Evolutionary conservation across 148 eudicot species (phyloP).

Genomic region (Amaranthus palmeri): DNA sequence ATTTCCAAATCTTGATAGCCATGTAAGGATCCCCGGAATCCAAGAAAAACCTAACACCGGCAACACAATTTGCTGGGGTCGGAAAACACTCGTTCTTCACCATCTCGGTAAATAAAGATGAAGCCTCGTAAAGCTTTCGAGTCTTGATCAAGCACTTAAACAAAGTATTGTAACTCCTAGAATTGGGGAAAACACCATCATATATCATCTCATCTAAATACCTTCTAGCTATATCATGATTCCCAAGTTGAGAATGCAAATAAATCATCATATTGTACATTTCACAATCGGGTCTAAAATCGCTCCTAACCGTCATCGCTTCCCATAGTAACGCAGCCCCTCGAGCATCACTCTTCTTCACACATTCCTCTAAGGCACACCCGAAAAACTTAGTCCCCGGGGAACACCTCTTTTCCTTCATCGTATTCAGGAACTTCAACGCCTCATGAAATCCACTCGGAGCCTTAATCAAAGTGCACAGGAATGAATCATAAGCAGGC

Average conservation of each 20-base stretch:
- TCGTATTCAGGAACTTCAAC: conserved; percentile 41
- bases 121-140: conserved; percentile 43
- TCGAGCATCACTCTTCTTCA: conserved; percentile 45
- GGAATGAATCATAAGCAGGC: conserved; percentile 62
- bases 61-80: conserved; percentile 41
- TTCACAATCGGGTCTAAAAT: conserved; percentile 41
- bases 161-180: conserved; percentile 45
- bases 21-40: conserved; percentile 52
- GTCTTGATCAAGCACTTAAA: conserved; percentile 45
- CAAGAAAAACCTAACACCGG: conserved; percentile 43
- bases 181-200: conserved; percentile 63
- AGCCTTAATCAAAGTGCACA: conserved; percentile 62
- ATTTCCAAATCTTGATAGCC: conserved; percentile 74
- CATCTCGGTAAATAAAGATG: conserved; percentile 58
- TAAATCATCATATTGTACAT: conserved; percentile 68
- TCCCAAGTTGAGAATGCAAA: conserved; percentile 45
- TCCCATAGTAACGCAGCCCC: conserved; percentile 59
- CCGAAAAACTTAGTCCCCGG: conserved; percentile 69
- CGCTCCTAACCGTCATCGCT: conserved; percentile 45
- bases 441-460: conserved; percentile 54
- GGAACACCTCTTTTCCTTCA: conserved; percentile 60
- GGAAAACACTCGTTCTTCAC: conserved; percentile 71
- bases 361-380: conserved; percentile 55
- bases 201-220: conserved; percentile 76
- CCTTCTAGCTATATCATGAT: conserved; percentile 42